Percentiles rank a stretch among this genome's conserved stretches.
Conservation (phyloP, 345 rosid species). For the Syzygium grande region DNA sequence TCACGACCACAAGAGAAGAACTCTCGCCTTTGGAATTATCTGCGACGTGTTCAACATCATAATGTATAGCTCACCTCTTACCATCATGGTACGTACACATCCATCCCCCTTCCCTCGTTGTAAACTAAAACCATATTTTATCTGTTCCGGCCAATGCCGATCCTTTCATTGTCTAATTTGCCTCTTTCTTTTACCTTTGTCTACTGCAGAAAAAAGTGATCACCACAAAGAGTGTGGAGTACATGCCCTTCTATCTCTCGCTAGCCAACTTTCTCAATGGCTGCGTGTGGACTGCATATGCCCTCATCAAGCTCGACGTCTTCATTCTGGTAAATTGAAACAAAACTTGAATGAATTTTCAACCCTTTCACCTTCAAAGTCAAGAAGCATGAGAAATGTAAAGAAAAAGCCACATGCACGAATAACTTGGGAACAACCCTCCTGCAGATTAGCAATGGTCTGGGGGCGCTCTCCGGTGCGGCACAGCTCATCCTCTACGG, state of each 20-base stretch:
- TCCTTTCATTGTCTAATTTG: too few species aligned
- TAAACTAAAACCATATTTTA: neutral
- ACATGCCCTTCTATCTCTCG: slow-evolving; percentile 38
- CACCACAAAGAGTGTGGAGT: slow-evolving; percentile 41
- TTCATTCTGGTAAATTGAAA: slow-evolving; percentile 25
- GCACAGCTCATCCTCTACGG: slow-evolving; percentile 33
- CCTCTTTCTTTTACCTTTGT: neutral
- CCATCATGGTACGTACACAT: slow-evolving; percentile 9
- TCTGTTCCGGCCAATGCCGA: neutral
- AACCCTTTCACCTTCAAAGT: neutral
- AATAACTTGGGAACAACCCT: neutral
- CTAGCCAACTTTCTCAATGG: slow-evolving; percentile 27
- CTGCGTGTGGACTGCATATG: slow-evolving; percentile 25
- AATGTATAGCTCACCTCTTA: slow-evolving; percentile 32
- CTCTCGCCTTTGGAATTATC: slow-evolving; percentile 12
- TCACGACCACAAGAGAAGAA: slow-evolving; percentile 7
- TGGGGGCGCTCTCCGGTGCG: slow-evolving; percentile 29
- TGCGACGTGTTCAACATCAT: slow-evolving; percentile 23
- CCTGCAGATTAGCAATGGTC: slow-evolving; percentile 51
- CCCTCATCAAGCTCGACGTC: slow-evolving; percentile 26
- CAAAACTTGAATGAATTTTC: neutral
- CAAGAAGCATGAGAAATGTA: neutral
- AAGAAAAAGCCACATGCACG: neutral
- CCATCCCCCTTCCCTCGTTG: neutral
- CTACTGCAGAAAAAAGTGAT: slow-evolving; percentile 27